Conservation (phyloP, 106 monocot species). For the Acanthochlamys bracteata region DNA sequence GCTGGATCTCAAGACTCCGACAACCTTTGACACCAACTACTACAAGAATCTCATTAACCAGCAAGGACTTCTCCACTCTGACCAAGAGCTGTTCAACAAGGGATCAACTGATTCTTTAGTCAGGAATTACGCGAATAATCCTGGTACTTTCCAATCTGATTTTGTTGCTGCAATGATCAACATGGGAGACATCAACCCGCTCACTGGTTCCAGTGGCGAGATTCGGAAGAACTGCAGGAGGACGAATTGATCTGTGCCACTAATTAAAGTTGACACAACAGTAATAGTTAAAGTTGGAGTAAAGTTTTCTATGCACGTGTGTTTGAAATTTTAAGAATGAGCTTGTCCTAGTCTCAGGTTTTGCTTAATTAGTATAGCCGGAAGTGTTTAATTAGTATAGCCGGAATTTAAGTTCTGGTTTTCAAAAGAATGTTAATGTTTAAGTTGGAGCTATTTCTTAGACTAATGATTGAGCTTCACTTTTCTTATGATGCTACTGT, state of each 20-base stretch:
- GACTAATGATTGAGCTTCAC: no score
- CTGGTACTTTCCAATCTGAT: conserved; percentile 40
- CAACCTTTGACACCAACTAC: conserved; percentile 56
- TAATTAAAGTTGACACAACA: background rate
- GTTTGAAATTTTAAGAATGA: no score
- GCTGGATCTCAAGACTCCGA: conserved; percentile 36
- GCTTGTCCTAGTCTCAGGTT: no score
- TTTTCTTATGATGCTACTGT: no score
- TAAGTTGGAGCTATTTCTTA: no score
- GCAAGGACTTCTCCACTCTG: conserved; percentile 77
- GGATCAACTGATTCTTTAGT: conserved; percentile 61
- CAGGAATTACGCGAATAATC: conserved; percentile 32
- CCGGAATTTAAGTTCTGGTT: no score
- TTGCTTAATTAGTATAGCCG: no score
- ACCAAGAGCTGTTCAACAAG: conserved; percentile 67
- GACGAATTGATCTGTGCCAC: conserved; percentile 22
- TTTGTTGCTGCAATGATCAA: conserved; percentile 71
- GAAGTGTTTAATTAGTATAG: no score
- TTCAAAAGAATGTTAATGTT: no score
- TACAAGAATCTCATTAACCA: conserved; percentile 56
- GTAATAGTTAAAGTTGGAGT: no score
- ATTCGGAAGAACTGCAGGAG: conserved; percentile 77
- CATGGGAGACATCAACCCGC: conserved; percentile 75
- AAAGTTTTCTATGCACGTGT: no score
- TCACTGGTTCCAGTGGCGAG: conserved; percentile 66